These are phyloP conservation scores for Kurtzmaniella quercitrusa DNA, from an alignment of 1,139 yeast species.

Conservation along the genomic window DNA sequence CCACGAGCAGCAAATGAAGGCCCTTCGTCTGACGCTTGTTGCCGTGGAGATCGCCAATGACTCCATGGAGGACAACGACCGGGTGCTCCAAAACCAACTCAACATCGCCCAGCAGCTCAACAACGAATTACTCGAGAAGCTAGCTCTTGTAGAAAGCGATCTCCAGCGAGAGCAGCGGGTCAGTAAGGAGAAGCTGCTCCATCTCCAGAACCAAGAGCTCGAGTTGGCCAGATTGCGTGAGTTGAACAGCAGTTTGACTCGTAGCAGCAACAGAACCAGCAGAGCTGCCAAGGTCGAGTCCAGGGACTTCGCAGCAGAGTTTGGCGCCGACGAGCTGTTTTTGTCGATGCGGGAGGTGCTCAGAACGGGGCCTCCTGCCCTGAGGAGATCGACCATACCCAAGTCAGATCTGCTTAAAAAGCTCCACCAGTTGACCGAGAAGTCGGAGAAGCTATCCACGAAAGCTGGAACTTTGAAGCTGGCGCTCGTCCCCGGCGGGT, in stretches of 20 bases:
- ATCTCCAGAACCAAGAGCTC: constrained; percentile 34
- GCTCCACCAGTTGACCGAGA: constrained; percentile 15
- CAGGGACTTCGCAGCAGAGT: constrained; percentile 1
- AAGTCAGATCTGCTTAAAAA: constrained; percentile 23
- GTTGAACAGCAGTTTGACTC: not conserved
- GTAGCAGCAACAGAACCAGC: constrained; percentile 17
- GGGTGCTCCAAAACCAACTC: constrained; percentile 29
- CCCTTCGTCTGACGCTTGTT: constrained; percentile 30
- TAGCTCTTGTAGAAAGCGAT: constrained; percentile 41
- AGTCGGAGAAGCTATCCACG: constrained; percentile 13
- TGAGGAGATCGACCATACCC: constrained; percentile 10
- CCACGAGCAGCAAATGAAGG: constrained; percentile 18
- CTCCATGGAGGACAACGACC: constrained; percentile 36
- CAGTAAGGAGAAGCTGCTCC: constrained; percentile 28
- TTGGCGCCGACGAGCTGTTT: constrained; percentile 14
- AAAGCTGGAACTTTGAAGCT: constrained; percentile 14
- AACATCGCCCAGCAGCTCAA: constrained; percentile 34
- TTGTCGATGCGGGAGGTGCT: constrained; percentile 29
- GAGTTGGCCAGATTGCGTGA: constrained; percentile 8
- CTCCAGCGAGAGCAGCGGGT: constrained; percentile 29
- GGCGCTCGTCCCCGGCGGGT: constrained; percentile 10
- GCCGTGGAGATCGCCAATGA: constrained; percentile 40
- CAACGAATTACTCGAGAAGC: constrained; percentile 37
- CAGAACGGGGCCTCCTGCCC: constrained; percentile 30
- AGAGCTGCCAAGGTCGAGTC: constrained; percentile 8